These are phyloP conservation scores for Epichloe amarillans DNA, from an alignment of 2,329 filamentous ascomycete genomes.

Conservation along the genomic window DNA sequence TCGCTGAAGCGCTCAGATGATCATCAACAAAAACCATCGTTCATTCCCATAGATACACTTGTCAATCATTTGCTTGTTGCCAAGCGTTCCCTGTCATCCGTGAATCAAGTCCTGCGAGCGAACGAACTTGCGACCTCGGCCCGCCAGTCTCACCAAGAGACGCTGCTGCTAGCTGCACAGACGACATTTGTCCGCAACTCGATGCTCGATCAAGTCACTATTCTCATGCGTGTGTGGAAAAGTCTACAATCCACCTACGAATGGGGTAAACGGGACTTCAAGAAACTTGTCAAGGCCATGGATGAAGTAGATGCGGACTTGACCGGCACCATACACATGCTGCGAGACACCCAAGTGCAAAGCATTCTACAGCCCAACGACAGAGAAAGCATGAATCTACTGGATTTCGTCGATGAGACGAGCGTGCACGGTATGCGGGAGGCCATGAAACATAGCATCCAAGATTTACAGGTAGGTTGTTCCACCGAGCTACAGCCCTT, in stretches of 20 bases:
- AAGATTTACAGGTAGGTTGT: conserved; percentile 48
- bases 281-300: conserved; percentile 47
- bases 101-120: conserved; percentile 69
- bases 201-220: conserved; percentile 40
- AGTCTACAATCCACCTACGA: conserved; percentile 43
- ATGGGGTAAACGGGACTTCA: conserved; percentile 45
- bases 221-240: conserved; percentile 37
- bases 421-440: conserved; percentile 53
- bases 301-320: conserved; percentile 54
- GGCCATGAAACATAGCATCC: conserved; percentile 56
- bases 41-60: conserved; percentile 53
- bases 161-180: conserved; percentile 57
- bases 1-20: conserved; percentile 20
- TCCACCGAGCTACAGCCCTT: neutral
- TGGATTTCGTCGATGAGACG: conserved; percentile 66
- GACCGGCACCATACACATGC: conserved; percentile 50
- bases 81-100: conserved; percentile 76
- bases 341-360: conserved; percentile 53
- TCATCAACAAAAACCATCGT: conserved; percentile 7
- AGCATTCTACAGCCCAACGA: conserved; percentile 44
- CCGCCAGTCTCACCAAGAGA: conserved; percentile 63
- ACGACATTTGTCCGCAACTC: conserved; percentile 53
- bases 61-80: conserved; percentile 75
- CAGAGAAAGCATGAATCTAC: conserved; percentile 47
- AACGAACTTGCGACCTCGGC: conserved; percentile 74